Base-by-base conservation (phyloP, 208 protist genomes). In the Kentomonas sorsogonicus region DNA sequence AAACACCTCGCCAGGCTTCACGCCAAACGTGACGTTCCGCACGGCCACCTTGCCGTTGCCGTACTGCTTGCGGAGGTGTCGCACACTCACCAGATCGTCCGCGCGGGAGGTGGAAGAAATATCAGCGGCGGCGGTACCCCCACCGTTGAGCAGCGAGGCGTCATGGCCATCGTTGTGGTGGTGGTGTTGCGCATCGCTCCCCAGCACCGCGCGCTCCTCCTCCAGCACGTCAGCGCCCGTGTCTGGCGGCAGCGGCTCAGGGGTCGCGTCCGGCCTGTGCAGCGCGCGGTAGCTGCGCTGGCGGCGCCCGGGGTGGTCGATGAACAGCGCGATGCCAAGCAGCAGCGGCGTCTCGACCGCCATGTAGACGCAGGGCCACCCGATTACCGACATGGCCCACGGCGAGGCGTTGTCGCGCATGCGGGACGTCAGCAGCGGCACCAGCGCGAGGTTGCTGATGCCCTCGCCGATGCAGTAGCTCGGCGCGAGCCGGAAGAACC, bases 1-100 rank as follows among this genome's bases (percentile, higher is more conserved):
- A 68, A 95, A 93, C 36, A 89, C 71, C 65, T 92, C 84, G 13
- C 84, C 79, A 9, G 69, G 68, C 36, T 62, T 54, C 1, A 93
- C 86, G 25, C 69, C 74, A 40, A 93, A 89, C 2, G 74, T 82
- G 16, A 90, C 23, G 69, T 86, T 77, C 6, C 77, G 63, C 29
- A 93, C 82, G 11, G 68, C 87, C 6, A 83, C 83, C 52, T 80
- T 85, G 29, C 74, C 76, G 48, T 85, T 86, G 5, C 43, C 22
- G 69, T 87, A 91, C 52, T 68, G 63, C 67, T 91, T 87, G 53
- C 77, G 58, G 16, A 91, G 66, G 54, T 76, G 45, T 16, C 57
- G 47, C 51, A 93, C 80, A 7, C 55, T 60, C 9, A 90, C 75
- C 34, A 85, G 40, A 56, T 88, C 78, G 43, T 58, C 43, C 30